Conservation (phyloP, 768 basidiomycete species). For the Xerocomellus chrysenteron region DNA sequence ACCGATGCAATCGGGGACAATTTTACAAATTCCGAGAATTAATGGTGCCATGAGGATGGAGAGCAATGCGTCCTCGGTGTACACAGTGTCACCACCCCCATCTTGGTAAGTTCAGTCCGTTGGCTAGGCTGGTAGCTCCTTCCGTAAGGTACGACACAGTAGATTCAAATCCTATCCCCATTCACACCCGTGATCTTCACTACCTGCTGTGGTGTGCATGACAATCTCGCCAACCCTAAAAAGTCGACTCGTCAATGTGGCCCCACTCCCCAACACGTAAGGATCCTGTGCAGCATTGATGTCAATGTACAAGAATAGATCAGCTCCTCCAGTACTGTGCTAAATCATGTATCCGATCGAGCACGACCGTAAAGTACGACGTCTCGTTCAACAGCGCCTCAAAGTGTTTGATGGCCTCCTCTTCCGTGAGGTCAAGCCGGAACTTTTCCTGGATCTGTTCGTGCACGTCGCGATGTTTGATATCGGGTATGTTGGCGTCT, state of each 20-base stretch:
- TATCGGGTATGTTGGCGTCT: slow-evolving; percentile 80
- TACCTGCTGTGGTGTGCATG: not conserved
- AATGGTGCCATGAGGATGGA: not conserved
- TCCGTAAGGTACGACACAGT: too few species aligned
- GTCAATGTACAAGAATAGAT: slow-evolving; percentile 3
- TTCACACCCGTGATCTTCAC: not conserved
- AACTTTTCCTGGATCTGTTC: slow-evolving; percentile 97
- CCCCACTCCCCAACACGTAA: not conserved
- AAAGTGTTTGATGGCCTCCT: slow-evolving; percentile 97
- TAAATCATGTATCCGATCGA: slow-evolving; percentile 91
- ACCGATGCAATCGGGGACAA: not conserved
- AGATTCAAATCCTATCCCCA: too few species aligned
- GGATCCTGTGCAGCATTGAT: not conserved
- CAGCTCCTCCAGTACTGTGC: slow-evolving; percentile 88
- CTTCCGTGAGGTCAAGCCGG: slow-evolving; percentile 88
- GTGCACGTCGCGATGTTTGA: slow-evolving; percentile 86
- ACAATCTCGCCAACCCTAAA: not conserved
- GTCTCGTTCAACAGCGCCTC: slow-evolving; percentile 92
- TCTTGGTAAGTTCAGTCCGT: not conserved
- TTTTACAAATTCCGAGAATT: not conserved
- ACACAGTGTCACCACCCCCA: not conserved
- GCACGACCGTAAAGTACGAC: slow-evolving; percentile 87
- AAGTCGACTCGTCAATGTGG: not conserved
- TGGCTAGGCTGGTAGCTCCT: too few species aligned
- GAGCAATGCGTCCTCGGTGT: not conserved